Base-by-base conservation (phyloP, 169 alveolate genomes). In the Plasmodium malariae region DNA sequence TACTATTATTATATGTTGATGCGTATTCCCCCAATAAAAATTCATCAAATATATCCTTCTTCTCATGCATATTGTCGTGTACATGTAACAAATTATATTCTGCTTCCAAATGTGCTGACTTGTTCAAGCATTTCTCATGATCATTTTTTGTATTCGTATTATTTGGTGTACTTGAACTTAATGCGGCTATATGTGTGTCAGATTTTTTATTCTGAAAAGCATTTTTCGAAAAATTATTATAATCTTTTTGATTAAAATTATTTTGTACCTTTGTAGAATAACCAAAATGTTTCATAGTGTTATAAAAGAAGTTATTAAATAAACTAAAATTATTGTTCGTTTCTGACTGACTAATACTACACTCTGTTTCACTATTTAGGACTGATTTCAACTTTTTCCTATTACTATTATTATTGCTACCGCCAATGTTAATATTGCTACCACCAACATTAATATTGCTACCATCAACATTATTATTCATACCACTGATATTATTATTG, bases 341-440 rank as follows among this genome's bases (percentile, higher is more conserved):
- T 65, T 86, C 92, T 4, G 92, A 86, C 24, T 86, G 92, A 30
- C 92, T 86, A 34, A 86, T 86, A 36, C 92, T 86, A 60, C 72
- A 86, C 51, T 86, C 92, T 3, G 92, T 86, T 60, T 86, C 92
- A 21, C 92, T 86, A 30, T 69, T 69, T 14, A 86, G 40, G 3
- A 59, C 7, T 0, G 92, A 86, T 19, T 86, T 86, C 26, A 83
- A 43, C 40, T 67, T 83, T 36, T 67, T 65, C 28, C 40, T 83
- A 32, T 59, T 67, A n/a, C 63, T 21, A 24, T 12, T 14, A 32
- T 60, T 28, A 45, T 36, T 32, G 24, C 26, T 36, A 11, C 14
- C 19, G 9, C 43, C 57, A 26, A 19, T 37, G 34, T 45, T 17
- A 32, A 28, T 24, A n/a, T 28, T 73, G 21, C 57, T 28, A 62